Evolutionary conservation across 2,329 filamentous ascomycete genomes (phyloP).

Genomic region (Penicillium janthinellum): DNA sequence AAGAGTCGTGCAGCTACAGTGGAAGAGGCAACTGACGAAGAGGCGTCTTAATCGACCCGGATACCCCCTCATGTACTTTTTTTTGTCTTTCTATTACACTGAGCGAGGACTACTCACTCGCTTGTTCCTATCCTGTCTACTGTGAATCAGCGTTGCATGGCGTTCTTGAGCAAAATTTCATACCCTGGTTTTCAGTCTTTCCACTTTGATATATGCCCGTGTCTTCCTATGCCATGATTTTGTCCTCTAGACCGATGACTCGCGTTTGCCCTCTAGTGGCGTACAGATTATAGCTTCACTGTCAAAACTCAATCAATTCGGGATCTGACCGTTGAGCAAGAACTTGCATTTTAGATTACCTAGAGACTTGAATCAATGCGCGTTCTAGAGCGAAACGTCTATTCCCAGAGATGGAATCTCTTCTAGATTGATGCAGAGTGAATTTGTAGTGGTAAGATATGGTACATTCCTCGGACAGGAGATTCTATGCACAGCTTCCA

Average conservation of each 20-base stretch:
- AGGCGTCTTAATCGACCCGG: conserved; percentile 11
- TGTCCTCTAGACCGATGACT: not conserved
- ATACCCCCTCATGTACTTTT: conserved; percentile 12
- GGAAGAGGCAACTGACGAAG: conserved; percentile 41
- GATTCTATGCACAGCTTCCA: conserved; percentile 23
- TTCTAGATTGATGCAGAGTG: not conserved
- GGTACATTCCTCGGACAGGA: conserved; percentile 22
- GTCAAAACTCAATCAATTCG: not conserved
- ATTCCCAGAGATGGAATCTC: not conserved
- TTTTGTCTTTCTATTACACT: conserved; percentile 3
- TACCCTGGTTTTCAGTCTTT: conserved; percentile 24
- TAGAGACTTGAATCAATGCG: not conserved
- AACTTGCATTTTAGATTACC: not conserved
- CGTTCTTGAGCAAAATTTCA: conserved; percentile 31
- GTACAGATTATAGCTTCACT: not conserved
- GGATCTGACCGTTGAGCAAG: not conserved
- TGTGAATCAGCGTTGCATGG: conserved; percentile 29
- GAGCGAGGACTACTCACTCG: conserved; percentile 2
- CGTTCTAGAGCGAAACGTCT: not conserved
- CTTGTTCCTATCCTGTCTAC: not conserved
- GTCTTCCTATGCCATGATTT: not conserved
- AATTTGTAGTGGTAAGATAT: conserved; percentile 12
- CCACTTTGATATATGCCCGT: conserved; percentile 7
- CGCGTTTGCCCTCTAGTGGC: not conserved
- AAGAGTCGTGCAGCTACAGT: conserved; percentile 39